Evolutionary conservation across 1,284 basidiomycete genomes (phyloP), one percentile per base, ranked within the genome.

Genomic region (Lignosus rhinocerotis): DNA sequence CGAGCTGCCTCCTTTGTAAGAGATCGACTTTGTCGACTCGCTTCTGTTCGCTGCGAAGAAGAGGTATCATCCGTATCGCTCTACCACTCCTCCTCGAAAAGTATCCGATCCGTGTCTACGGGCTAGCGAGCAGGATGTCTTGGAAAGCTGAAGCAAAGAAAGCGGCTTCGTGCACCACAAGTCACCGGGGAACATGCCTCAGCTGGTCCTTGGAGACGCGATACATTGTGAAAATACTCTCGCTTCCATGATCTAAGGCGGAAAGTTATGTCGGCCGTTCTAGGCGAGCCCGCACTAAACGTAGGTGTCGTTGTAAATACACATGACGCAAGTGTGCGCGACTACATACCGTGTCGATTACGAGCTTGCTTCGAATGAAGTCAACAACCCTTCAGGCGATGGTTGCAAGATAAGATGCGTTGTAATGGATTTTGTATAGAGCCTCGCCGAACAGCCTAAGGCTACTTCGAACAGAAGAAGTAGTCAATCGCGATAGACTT

Each of bases 11-110:
- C 71, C 73, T 4, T 68, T 84, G 19, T 69, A 74, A 19, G 74
- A 78, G 0, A 79, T 80, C 65, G 80, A 83, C 62, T 65, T 68
- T 38, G 67, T 86, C 55, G 83, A 85, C 47, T 69, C 75, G 1
- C 63, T 87, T 11, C 70, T 86, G 7, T 80, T 75, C 51, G 82
- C 82, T 0, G 80, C 84, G 0, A 84, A 87, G 62, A 86, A 85
- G 63, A 41, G 81, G 81, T 10, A 76, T 84, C 58, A 64, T 84
- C 47, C 82, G 82, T 17, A 75, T 80, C 43, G 74, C 79, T 5
- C 74, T 80, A 64, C 78, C 76, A 0, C 79, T 79, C 0, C 67
- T 74, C 0, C 72, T 84, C 51, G 67, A 76, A 38, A 70, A 79
- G 33, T 78, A 82, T 1, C 71, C 67, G n/a, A 56, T 87, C 11